Conservation (phyloP, 129 eudicot genomes). For the Tagetes patula region DNA sequence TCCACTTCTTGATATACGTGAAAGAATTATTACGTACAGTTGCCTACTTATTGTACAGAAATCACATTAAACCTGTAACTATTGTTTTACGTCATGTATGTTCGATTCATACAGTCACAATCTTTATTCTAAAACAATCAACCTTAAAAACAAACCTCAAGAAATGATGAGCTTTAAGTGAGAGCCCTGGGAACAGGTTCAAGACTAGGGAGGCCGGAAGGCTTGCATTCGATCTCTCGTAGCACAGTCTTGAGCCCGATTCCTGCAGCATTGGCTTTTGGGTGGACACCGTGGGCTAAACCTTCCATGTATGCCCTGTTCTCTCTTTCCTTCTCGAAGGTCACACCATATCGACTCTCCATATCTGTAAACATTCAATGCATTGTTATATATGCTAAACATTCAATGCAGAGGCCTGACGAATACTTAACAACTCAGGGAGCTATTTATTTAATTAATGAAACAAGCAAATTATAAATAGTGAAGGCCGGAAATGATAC, state of each 20-base stretch:
- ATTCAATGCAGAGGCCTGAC: no score
- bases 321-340: slow-evolving; percentile 61
- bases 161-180: slow-evolving; percentile 33
- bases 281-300: slow-evolving; percentile 62
- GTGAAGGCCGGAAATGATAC: slow-evolving; percentile 27
- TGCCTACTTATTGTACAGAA: slow-evolving; percentile 41
- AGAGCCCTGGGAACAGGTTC: slow-evolving; percentile 63
- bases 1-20: slow-evolving; percentile 11
- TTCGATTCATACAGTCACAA: slow-evolving; percentile 25
- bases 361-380: slow-evolving; percentile 38
- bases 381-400: not conserved
- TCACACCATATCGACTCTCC: slow-evolving; percentile 50
- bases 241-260: slow-evolving; percentile 69
- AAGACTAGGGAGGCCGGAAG: slow-evolving; percentile 32
- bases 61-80: slow-evolving; percentile 33
- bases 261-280: slow-evolving; percentile 72
- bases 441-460: no score
- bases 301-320: slow-evolving; percentile 64
- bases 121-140: slow-evolving; percentile 24
- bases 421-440: no score
- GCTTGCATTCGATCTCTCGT: slow-evolving; percentile 76
- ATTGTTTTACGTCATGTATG: slow-evolving; percentile 15
- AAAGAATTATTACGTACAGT: slow-evolving; percentile 24
- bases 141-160: not conserved
- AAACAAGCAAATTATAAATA: no score